Evolutionary conservation across 2,329 filamentous ascomycete species (phyloP).

Genomic region (Fusarium penzigii): DNA sequence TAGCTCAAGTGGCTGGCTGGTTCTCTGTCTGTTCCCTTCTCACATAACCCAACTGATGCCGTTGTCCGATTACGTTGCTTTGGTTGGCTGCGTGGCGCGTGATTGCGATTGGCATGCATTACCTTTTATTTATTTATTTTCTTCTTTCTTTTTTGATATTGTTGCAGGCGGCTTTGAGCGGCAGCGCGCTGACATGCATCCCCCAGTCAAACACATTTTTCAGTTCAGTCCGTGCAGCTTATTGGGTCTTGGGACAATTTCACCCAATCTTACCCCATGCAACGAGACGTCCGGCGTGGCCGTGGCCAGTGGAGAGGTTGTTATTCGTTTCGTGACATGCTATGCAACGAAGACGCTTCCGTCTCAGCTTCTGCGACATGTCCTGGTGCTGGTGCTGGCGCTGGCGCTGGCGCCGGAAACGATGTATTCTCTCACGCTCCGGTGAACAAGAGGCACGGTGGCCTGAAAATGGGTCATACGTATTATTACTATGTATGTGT

Average conservation of each 20-base stretch:
- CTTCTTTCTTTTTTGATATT: conserved; percentile 19
- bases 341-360: conserved; percentile 69
- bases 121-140: conserved; percentile 10
- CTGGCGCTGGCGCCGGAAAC: conserved; percentile 16
- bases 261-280: conserved; percentile 73
- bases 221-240: conserved; percentile 71
- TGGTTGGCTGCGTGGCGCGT: neutral
- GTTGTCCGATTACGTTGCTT: neutral
- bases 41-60: neutral
- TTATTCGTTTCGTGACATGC: conserved; percentile 82
- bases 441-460: conserved; percentile 63
- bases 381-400: conserved; percentile 21
- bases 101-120: neutral
- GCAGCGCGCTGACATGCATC: conserved; percentile 29
- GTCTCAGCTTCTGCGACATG: conserved; percentile 32
- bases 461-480: conserved; percentile 86
- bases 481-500: conserved; percentile 92
- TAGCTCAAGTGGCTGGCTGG: neutral
- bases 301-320: conserved; percentile 82
- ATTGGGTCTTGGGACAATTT: conserved; percentile 98
- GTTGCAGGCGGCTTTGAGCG: conserved; percentile 7
- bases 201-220: conserved; percentile 59
- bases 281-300: conserved; percentile 74
- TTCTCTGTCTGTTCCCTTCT: neutral
- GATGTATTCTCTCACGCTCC: conserved; percentile 13